Evolutionary conservation across 139 green algal genomes (phyloP).

Genomic region (Chara braunii): DNA sequence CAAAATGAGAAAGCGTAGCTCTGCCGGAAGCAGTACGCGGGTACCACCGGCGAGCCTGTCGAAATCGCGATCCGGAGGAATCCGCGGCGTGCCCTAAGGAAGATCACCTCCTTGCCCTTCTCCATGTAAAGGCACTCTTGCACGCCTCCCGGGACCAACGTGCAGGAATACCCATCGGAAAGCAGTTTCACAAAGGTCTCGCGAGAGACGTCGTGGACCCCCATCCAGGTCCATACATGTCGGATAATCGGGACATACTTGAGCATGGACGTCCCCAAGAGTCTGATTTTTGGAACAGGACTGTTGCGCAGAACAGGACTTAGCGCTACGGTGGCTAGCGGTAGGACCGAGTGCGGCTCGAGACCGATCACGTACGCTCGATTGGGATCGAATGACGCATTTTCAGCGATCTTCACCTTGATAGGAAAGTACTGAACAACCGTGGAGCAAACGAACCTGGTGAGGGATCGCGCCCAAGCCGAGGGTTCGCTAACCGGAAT

Average conservation of each 20-base stretch:
- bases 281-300: not conserved
- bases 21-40: conserved; percentile 83
- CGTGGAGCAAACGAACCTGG: conserved; percentile 8
- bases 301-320: not conserved
- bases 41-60: conserved; percentile 58
- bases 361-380: conserved; percentile 15
- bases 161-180: conserved; percentile 24
- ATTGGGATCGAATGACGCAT: not conserved
- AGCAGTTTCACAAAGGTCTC: conserved; percentile 43
- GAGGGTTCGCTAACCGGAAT: not conserved
- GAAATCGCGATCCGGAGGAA: conserved; percentile 71
- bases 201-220: conserved; percentile 44
- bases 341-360: conserved; percentile 34
- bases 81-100: conserved; percentile 53
- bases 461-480: not conserved
- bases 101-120: conserved; percentile 54
- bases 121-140: conserved; percentile 69
- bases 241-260: conserved; percentile 55
- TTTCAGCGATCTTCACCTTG: not conserved
- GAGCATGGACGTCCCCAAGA: conserved; percentile 11
- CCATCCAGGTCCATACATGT: conserved; percentile 68
- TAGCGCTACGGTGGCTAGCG: conserved; percentile 19
- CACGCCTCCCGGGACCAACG: conserved; percentile 61
- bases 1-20: conserved; percentile 8
- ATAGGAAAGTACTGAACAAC: not conserved